phyloP scores from a whole-genome alignment of 805 yeast genomes.

The Maudiozyma pseudohumilis region DNA sequence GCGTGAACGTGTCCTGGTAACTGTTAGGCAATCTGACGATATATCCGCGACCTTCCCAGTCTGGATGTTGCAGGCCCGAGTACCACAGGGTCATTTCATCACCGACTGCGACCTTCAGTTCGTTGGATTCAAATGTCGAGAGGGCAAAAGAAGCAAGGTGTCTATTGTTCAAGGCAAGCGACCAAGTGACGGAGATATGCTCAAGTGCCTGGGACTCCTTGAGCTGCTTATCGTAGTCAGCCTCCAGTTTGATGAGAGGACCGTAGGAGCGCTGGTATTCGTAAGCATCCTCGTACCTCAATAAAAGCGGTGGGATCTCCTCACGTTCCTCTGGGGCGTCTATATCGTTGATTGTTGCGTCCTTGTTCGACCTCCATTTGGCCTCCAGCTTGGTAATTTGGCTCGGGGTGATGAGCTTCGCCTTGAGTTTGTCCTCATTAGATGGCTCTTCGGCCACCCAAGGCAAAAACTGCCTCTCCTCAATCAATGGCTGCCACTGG shows the following conservation, averaged over 20 bases:
- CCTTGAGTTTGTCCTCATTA: conserved; percentile 49
- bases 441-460: conserved; percentile 73
- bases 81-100: conserved; percentile 69
- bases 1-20: conserved; percentile 54
- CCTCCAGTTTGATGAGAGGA: conserved; percentile 73
- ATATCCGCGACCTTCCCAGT: conserved; percentile 68
- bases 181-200: conserved; percentile 67
- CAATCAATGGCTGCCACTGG: conserved; percentile 82
- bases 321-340: conserved; percentile 43
- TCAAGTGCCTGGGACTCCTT: conserved; percentile 73
- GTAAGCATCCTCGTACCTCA: conserved; percentile 72
- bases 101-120: conserved; percentile 68
- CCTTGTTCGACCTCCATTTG: conserved; percentile 66
- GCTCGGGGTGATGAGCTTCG: conserved; percentile 47
- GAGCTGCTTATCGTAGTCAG: conserved; percentile 63
- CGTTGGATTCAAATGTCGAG: conserved; percentile 56
- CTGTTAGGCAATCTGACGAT: conserved; percentile 64
- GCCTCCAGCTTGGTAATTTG: conserved; percentile 69
- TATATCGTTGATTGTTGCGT: conserved; percentile 62
- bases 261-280: conserved; percentile 80
- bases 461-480: conserved; percentile 62
- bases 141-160: conserved; percentile 62
- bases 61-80: conserved; percentile 43
- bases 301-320: conserved; percentile 58
- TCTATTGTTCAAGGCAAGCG: conserved; percentile 50